These are phyloP conservation scores for Botrytis sinoallii DNA, from an alignment of 2,329 filamentous ascomycete genomes.

Conservation along the genomic window DNA sequence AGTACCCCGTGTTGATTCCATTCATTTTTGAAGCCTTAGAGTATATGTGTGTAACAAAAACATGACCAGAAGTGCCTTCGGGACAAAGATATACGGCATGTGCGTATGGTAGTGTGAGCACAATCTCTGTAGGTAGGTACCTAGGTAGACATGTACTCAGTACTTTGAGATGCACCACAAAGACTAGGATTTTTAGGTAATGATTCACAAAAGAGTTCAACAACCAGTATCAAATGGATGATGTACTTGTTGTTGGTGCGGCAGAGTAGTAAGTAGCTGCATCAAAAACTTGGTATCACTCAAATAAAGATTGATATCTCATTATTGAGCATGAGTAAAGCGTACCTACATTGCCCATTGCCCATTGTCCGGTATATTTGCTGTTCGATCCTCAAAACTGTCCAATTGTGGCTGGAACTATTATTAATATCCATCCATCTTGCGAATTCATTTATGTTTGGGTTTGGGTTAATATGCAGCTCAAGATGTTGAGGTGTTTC, in stretches of 20 bases:
- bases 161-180: background rate
- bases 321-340: background rate
- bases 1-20: background rate
- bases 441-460: background rate
- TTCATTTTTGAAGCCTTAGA: background rate
- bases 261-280: background rate
- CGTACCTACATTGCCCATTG: background rate
- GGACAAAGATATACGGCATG: background rate
- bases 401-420: background rate
- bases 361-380: background rate
- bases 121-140: background rate
- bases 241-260: background rate
- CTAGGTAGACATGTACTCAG: background rate
- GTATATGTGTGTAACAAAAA: background rate
- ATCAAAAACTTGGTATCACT: background rate
- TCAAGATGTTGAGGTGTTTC: background rate
- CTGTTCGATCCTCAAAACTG: background rate
- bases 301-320: background rate
- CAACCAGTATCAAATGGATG: background rate
- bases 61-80: background rate
- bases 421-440: background rate
- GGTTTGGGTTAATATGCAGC: background rate
- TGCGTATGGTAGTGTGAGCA: background rate
- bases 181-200: background rate
- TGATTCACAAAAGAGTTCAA: background rate